Evolutionary conservation across 805 yeast species (phyloP).

Genomic region (Sugiyamaella smithiae): DNA sequence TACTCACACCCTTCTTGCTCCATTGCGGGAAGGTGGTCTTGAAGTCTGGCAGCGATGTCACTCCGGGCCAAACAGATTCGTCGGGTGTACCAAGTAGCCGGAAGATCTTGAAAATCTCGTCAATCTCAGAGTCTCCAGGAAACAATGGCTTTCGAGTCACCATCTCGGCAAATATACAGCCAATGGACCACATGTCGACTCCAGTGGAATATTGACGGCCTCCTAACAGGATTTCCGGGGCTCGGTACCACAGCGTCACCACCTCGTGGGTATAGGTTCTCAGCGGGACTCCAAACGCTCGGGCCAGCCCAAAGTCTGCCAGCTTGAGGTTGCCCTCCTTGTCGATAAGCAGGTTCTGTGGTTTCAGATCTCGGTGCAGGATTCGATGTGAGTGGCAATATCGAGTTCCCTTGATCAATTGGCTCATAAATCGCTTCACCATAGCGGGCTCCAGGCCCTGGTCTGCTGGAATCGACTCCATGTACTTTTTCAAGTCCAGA

Average conservation of each 20-base stretch:
- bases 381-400: conserved; percentile 95
- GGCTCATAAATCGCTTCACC: conserved; percentile 92
- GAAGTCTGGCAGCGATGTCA: conserved; percentile 84
- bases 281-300: conserved; percentile 96
- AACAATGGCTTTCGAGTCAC: conserved; percentile 90
- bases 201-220: conserved; percentile 98
- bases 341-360: conserved; percentile 91
- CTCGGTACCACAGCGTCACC: conserved; percentile 95
- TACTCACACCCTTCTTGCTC: conserved; percentile 66
- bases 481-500: conserved; percentile 90
- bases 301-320: conserved; percentile 92
- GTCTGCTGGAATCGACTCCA: conserved; percentile 92
- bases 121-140: conserved; percentile 98
- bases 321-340: conserved; percentile 91
- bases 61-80: conserved; percentile 94
- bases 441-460: conserved; percentile 85
- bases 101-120: conserved; percentile 91
- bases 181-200: conserved; percentile 98
- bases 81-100: conserved; percentile 91
- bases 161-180: conserved; percentile 98
- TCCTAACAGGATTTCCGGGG: conserved; percentile 93
- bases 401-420: conserved; percentile 82
- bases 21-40: conserved; percentile 92
- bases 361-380: conserved; percentile 92
- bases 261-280: conserved; percentile 98